Conservation (phyloP, 176 grass and related monocot genomes). For the Tillandsia leiboldiana region DNA sequence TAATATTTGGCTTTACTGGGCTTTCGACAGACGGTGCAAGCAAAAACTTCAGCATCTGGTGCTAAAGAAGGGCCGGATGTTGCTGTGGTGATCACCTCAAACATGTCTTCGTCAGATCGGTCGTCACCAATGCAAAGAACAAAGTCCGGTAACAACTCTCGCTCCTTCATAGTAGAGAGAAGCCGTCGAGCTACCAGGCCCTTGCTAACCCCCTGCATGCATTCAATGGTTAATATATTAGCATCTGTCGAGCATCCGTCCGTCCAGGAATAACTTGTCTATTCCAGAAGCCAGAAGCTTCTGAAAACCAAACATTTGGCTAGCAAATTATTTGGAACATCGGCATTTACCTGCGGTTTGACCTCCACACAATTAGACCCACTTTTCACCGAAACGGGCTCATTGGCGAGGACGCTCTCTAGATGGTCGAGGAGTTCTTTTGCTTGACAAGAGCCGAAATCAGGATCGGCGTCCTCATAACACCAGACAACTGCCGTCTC, state of each 20-base stretch:
- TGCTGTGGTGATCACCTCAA: slow-evolving; percentile 64
- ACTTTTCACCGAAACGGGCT: slow-evolving; percentile 80
- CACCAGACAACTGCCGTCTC: slow-evolving; percentile 78
- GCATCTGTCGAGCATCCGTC: not conserved
- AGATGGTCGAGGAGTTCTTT: slow-evolving; percentile 88
- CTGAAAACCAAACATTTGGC: not conserved
- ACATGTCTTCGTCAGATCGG: slow-evolving; percentile 92
- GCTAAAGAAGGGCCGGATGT: slow-evolving; percentile 22
- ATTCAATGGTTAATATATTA: not conserved
- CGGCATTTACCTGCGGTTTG: slow-evolving; percentile 65
- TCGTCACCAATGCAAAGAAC: slow-evolving; percentile 82
- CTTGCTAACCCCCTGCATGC: slow-evolving; percentile 65
- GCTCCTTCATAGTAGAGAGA: slow-evolving; percentile 41
- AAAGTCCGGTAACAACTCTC: slow-evolving; percentile 44
- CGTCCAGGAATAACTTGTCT: too few relatives aligned
- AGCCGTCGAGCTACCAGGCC: slow-evolving; percentile 53
- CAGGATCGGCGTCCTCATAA: slow-evolving; percentile 76
- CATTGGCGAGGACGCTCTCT: slow-evolving; percentile 71
- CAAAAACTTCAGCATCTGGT: slow-evolving; percentile 54
- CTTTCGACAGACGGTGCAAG: slow-evolving; percentile 80
- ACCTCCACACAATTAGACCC: slow-evolving; percentile 68
- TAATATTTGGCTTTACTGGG: slow-evolving; percentile 99
- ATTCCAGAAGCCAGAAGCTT: too few relatives aligned
- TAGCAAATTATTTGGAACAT: not conserved
- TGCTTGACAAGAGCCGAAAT: slow-evolving; percentile 93